Base-by-base conservation (phyloP, 1,284 basidiomycete species). In the Trametes sp. region DNA sequence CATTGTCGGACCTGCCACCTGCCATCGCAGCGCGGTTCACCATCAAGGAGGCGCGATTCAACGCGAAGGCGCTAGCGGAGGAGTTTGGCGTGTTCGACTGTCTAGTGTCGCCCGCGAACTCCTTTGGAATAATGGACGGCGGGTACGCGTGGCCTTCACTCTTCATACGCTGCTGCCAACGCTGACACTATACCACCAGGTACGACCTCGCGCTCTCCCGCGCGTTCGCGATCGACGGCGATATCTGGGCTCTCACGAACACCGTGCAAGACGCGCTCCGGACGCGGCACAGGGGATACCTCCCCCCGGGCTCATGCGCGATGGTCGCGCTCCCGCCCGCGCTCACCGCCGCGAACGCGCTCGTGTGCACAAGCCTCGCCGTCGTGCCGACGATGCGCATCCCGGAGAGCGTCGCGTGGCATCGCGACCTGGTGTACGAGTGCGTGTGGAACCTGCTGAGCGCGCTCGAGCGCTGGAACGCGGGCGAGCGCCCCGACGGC, bases 391-490 rank as follows among this genome's bases (percentile, higher is more conserved):
- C 70, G 23, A 73, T 74, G 72, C 70, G 66, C 54, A 50, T 49
- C 29, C 72, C 72, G 9, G 51, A 58, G 36, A 55, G 61, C 44
- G 57, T 71, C 21, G 21, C 50, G 31, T 74, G 72, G 72, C 62
- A 74, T 58, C 46, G 59, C 41, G 72, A 74, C 63, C 60, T 74
- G 38, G 71, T 72, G 54, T 73, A 73, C 71, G 70, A 73, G 57
- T 61, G 61, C 35, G 72, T 68, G 69, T 73, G 72, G 72, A 60
- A 54, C 50, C 59, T 73, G 29, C 68, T 72, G 24, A 61, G 50
- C n/a, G 68, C 65, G 61, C 53, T 73, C 29, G 63, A 66, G 56
- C 66, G 49, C 11, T 70, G 70, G 69, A 72, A 72, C 55, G 60
- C 19, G 42, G 57, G 57, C 38, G 57, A 41, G 38, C 38, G 60